These are phyloP conservation scores for Cutaneotrichosporon sp. DNA, from an alignment of 1,284 basidiomycete species.

Conservation along the genomic window DNA sequence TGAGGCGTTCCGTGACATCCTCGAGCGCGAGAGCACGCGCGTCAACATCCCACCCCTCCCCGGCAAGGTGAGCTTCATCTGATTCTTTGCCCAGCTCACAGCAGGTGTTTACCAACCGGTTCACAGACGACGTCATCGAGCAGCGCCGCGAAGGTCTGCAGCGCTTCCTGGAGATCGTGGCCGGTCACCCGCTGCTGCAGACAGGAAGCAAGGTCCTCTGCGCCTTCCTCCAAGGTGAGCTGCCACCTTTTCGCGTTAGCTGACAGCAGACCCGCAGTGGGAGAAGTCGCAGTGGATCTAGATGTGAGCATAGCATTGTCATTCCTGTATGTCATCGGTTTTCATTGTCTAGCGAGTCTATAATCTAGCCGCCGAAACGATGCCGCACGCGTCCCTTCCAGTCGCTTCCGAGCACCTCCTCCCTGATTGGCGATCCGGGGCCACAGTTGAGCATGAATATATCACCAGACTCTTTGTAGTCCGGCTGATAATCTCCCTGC, in stretches of 20 bases:
- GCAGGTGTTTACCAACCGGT: conserved; percentile 82
- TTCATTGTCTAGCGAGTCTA: conserved; percentile 6
- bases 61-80: conserved; percentile 67
- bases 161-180: conserved; percentile 91
- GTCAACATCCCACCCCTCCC: conserved; percentile 97
- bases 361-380: conserved; percentile 7
- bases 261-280: conserved; percentile 40
- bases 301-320: conserved; percentile 12
- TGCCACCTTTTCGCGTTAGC: neutral
- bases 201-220: conserved; percentile 96
- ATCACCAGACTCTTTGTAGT: conserved; percentile 34
- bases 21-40: conserved; percentile 92
- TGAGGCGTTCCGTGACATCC: conserved; percentile 95
- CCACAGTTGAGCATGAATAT: conserved; percentile 35
- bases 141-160: conserved; percentile 85
- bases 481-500: no score
- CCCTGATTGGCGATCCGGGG: conserved; percentile 22
- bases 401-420: conserved; percentile 22
- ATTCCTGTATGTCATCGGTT: conserved; percentile 12
- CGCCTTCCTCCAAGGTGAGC: conserved; percentile 76
- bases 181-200: conserved; percentile 93
- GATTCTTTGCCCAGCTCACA: neutral
- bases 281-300: conserved; percentile 46
- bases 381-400: conserved; percentile 33
- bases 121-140: conserved; percentile 97